phyloP scores from a whole-genome alignment of 106 monocot genomes.

The Dioscorea dumetorum region DNA sequence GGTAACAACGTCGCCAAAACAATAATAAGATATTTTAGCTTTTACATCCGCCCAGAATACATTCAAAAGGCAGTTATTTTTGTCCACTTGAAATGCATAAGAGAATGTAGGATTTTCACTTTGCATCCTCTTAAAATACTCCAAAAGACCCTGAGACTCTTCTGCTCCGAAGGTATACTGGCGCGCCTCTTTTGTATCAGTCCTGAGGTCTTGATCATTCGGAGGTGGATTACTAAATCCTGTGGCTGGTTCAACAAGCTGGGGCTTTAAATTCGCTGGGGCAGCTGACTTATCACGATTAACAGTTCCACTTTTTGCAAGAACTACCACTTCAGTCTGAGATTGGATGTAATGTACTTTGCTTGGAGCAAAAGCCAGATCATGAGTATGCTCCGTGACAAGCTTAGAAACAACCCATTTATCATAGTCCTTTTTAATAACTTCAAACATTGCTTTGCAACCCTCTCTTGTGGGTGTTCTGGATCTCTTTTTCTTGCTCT shows the following conservation, averaged over 20 bases:
- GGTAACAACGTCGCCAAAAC: constrained; percentile 84
- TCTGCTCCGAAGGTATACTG: constrained; percentile 41
- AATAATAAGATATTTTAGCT: constrained; percentile 81
- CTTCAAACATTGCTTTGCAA: constrained; percentile 95
- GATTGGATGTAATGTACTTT: constrained; percentile 94
- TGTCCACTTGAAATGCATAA: constrained; percentile 76
- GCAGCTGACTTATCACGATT: constrained; percentile 38
- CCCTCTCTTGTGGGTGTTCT: constrained; percentile 74
- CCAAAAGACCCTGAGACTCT: constrained; percentile 70
- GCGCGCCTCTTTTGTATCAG: constrained; percentile 26
- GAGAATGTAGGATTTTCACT: constrained; percentile 63
- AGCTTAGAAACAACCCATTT: constrained; percentile 95
- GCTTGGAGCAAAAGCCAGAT: constrained; percentile 57
- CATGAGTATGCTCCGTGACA: constrained; percentile 79
- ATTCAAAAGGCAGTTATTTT: constrained; percentile 64
- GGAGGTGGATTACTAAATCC: constrained; percentile 17
- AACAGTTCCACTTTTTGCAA: constrained; percentile 54
- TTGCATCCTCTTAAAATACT: constrained; percentile 77
- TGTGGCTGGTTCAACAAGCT: constrained; percentile 26
- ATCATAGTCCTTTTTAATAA: constrained; percentile 78
- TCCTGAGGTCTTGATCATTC: constrained; percentile 25
- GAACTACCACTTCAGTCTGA: constrained; percentile 83
- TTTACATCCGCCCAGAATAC: constrained; percentile 91
- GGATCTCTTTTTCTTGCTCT: constrained; percentile 65
- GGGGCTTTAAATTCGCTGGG: constrained; percentile 17